phyloP scores from a whole-genome alignment of 768 basidiomycete genomes.

The Xanthoconium stramineum region DNA sequence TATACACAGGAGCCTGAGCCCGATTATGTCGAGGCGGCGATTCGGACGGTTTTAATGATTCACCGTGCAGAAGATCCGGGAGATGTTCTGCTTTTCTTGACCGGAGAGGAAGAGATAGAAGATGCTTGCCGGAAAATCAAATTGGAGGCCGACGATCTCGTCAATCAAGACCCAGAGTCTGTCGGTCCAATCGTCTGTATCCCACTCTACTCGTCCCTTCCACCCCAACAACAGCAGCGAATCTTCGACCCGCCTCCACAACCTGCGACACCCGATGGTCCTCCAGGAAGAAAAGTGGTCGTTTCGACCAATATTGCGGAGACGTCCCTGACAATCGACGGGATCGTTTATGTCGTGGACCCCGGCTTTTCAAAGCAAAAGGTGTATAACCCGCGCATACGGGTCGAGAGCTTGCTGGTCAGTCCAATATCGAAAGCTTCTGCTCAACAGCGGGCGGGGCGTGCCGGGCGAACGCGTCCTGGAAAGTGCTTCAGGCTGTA shows the following conservation, averaged over 20 bases:
- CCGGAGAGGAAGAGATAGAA: slow-evolving; percentile 98
- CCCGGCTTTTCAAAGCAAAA: slow-evolving; percentile 98
- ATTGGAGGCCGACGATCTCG: slow-evolving; percentile 81
- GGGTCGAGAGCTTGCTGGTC: slow-evolving; percentile 91
- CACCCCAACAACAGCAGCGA: slow-evolving; percentile 90
- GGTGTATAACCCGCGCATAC: slow-evolving; percentile 95
- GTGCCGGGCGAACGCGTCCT: slow-evolving; percentile 92
- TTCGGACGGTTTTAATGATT: slow-evolving; percentile 95
- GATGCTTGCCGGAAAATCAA: slow-evolving; percentile 94
- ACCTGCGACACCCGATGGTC: slow-evolving; percentile 57
- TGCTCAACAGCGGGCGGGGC: slow-evolving; percentile 93
- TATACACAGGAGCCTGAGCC: slow-evolving; percentile 91
- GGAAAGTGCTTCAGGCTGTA: slow-evolving; percentile 98
- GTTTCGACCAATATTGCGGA: slow-evolving; percentile 98
- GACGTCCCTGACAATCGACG: slow-evolving; percentile 96
- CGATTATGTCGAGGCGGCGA: slow-evolving; percentile 96
- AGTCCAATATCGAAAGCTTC: slow-evolving; percentile 96
- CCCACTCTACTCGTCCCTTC: slow-evolving; percentile 93
- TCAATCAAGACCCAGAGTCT: slow-evolving; percentile 63
- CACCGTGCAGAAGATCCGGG: slow-evolving; percentile 93
- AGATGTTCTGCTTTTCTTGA: slow-evolving; percentile 91
- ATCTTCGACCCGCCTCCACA: slow-evolving; percentile 91
- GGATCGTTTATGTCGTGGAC: slow-evolving; percentile 99
- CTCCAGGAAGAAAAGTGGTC: slow-evolving; percentile 90
- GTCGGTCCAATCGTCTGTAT: slow-evolving; percentile 89